A percentile compares a stretch with the other conserved stretches of the same genome.
These are phyloP conservation scores for Macrotyloma uniflorum DNA, from an alignment of 306 rosid species.

Conservation along the genomic window DNA sequence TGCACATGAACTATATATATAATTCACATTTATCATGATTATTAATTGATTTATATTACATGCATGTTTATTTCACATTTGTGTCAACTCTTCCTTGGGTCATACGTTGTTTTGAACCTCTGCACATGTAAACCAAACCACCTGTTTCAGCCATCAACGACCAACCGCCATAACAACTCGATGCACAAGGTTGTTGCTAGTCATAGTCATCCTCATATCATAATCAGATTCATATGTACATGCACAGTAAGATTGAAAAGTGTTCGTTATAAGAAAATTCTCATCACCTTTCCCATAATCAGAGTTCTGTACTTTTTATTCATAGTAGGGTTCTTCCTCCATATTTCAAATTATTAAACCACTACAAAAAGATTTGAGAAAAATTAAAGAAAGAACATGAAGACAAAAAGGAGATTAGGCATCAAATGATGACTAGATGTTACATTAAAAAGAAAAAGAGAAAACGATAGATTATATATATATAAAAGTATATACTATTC, in stretches of 20 bases:
- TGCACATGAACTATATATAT: not conserved
- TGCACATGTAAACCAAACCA: not conserved
- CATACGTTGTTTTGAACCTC: not conserved
- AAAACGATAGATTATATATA: no score
- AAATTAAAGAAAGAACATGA: not conserved
- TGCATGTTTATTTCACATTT: not conserved
- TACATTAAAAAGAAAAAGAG: not conserved
- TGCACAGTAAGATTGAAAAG: not conserved
- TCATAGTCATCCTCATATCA: not conserved
- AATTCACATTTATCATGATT: not conserved
- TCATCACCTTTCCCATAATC: not conserved
- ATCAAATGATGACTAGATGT: slow-evolving; percentile 22
- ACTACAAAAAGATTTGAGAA: slow-evolving; percentile 23
- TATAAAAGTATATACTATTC: no score
- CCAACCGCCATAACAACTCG: not conserved
- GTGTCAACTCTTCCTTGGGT: not conserved
- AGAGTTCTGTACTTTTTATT: not conserved
- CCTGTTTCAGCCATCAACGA: not conserved
- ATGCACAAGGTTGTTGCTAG: not conserved
- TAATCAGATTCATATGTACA: not conserved
- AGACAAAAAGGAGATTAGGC: slow-evolving; percentile 16
- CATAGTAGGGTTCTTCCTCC: not conserved
- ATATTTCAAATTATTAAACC: slow-evolving; percentile 45
- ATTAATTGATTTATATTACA: not conserved
- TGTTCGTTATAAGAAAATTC: not conserved